Percentiles rank a stretch among this genome's conserved stretches.
phyloP scores from a whole-genome alignment of 208 protist genomes.

The Leishmania lainsoni region DNA sequence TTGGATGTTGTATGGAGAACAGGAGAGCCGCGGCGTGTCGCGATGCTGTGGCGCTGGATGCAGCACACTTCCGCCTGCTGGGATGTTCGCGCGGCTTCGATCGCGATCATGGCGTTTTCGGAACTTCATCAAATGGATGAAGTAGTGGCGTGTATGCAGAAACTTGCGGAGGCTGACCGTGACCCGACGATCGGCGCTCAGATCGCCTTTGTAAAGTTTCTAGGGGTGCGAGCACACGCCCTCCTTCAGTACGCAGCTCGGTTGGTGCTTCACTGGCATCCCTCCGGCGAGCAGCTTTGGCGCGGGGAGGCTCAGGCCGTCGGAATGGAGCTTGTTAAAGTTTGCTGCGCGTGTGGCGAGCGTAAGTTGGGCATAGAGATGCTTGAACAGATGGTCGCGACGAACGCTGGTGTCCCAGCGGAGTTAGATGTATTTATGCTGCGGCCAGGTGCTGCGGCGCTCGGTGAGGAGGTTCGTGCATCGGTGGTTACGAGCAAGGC shows the following conservation, averaged over 20 bases:
- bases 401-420: slow-evolving; percentile 20
- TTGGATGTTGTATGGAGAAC: slow-evolving; percentile 45
- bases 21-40: slow-evolving; percentile 35
- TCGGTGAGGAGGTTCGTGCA: not conserved
- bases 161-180: slow-evolving; percentile 51
- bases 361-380: slow-evolving; percentile 6
- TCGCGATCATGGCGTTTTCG: slow-evolving; percentile 55
- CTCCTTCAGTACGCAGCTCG: slow-evolving; percentile 73
- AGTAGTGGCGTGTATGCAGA: slow-evolving; percentile 67
- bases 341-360: slow-evolving; percentile 5
- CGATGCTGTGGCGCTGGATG: slow-evolving; percentile 78
- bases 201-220: slow-evolving; percentile 48
- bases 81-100: slow-evolving; percentile 60
- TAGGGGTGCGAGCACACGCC: slow-evolving; percentile 41
- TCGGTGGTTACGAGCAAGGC: not conserved
- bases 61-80: slow-evolving; percentile 80
- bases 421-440: slow-evolving; percentile 36
- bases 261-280: slow-evolving; percentile 75
- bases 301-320: slow-evolving; percentile 35
- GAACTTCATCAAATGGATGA: slow-evolving; percentile 41
- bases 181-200: slow-evolving; percentile 64
- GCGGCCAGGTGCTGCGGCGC: slow-evolving; percentile 3
- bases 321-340: slow-evolving; percentile 48
- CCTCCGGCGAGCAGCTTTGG: slow-evolving; percentile 28
- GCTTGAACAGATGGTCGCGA: slow-evolving; percentile 31